A percentile compares a stretch with the other conserved stretches of the same genome.
phyloP scores from a whole-genome alignment of 2,329 filamentous ascomycete species.

The Ophiobolus disseminans region DNA sequence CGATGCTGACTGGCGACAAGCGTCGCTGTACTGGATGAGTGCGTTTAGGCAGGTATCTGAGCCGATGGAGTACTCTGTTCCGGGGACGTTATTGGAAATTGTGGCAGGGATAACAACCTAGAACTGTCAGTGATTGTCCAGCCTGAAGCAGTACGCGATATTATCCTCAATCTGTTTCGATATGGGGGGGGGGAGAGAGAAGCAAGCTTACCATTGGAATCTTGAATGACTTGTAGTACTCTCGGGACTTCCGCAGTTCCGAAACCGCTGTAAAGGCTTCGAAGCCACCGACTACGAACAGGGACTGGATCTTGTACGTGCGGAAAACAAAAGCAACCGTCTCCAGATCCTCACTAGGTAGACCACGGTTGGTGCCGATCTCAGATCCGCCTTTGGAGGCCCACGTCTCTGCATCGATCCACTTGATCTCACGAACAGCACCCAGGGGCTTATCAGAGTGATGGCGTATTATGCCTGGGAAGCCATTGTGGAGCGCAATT shows the following conservation, averaged over 20 bases:
- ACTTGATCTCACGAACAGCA: constrained; percentile 83
- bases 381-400: constrained; percentile 96
- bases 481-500: constrained; percentile 93
- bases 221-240: constrained; percentile 81
- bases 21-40: constrained; percentile 92
- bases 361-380: constrained; percentile 94
- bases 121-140: constrained; percentile 44
- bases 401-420: constrained; percentile 95
- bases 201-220: constrained; percentile 77
- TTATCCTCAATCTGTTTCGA: background rate
- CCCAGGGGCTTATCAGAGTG: constrained; percentile 82
- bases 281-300: constrained; percentile 94
- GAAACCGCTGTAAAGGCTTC: constrained; percentile 94
- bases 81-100: constrained; percentile 97
- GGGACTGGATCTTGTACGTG: constrained; percentile 85
- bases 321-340: constrained; percentile 83
- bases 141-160: background rate
- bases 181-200: background rate
- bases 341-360: constrained; percentile 87
- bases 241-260: constrained; percentile 81
- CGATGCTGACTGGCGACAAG: constrained; percentile 95
- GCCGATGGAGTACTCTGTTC: constrained; percentile 95
- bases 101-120: constrained; percentile 89
- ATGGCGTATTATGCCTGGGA: constrained; percentile 90
- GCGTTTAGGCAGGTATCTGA: constrained; percentile 98